Conservation (phyloP, 371 early-diverging fungal species). For the Capillidium heterosporum region DNA sequence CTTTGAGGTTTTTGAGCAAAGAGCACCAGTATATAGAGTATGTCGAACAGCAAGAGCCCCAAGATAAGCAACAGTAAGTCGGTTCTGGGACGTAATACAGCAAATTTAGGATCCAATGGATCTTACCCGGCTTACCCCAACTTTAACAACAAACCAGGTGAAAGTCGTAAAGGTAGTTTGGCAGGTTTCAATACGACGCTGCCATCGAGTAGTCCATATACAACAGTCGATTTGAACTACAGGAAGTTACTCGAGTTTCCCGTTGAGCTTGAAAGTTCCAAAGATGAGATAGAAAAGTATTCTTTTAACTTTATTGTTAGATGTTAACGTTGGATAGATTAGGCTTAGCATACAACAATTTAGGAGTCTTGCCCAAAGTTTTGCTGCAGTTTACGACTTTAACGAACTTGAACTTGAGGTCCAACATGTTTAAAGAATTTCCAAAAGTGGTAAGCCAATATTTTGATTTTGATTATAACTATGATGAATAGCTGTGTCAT, state of each 20-base stretch:
- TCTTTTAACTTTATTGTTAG: background rate
- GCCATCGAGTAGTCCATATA: too few relatives aligned
- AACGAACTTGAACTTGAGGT: background rate
- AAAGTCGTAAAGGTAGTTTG: too few relatives aligned
- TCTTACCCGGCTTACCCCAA: too few relatives aligned
- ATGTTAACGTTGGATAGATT: background rate
- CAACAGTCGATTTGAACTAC: background rate
- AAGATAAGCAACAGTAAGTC: too few relatives aligned
- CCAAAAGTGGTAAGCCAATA: background rate
- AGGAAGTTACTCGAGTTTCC: background rate
- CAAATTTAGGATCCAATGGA: too few relatives aligned
- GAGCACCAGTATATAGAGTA: too few relatives aligned
- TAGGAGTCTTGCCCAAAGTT: background rate
- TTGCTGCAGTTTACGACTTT: background rate
- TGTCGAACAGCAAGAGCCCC: too few relatives aligned
- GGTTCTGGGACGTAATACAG: too few relatives aligned
- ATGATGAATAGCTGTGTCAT: constrained; percentile 7
- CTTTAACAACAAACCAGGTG: too few relatives aligned
- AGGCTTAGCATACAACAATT: background rate
- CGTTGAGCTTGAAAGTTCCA: background rate
- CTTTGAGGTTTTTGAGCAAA: too few relatives aligned
- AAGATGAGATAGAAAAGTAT: background rate
- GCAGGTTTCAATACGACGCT: too few relatives aligned
- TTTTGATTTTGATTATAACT: background rate
- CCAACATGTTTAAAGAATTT: background rate